Conservation (phyloP, 2,329 filamentous ascomycete species). For the Trichoderma koningiopsis region DNA sequence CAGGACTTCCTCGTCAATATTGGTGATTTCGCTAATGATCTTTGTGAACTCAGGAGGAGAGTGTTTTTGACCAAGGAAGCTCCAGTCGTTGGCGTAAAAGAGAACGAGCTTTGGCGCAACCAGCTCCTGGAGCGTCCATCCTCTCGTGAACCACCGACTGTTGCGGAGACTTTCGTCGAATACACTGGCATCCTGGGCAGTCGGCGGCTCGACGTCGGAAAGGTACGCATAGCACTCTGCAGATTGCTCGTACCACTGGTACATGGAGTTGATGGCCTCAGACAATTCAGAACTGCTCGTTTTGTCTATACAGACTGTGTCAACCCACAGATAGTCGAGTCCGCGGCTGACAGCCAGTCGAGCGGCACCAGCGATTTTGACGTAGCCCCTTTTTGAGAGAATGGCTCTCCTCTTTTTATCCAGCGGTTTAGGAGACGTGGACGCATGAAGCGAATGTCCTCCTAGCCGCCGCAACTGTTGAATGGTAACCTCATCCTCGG, state of each 20-base stretch:
- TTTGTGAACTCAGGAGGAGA: not conserved
- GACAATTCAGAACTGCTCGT: conserved; percentile 4
- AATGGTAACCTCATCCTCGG: conserved; percentile 32
- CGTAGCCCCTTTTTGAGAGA: conserved; percentile 28
- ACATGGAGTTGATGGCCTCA: conserved; percentile 22
- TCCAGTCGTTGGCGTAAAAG: conserved; percentile 25
- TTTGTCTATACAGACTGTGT: conserved; percentile 33
- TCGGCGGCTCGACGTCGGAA: conserved; percentile 28
- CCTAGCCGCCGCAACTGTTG: conserved; percentile 31
- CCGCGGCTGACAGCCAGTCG: conserved; percentile 23
- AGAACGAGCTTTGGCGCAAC: conserved; percentile 26
- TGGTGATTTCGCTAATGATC: conserved; percentile 15
- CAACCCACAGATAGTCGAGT: conserved; percentile 34
- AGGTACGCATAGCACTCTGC: conserved; percentile 34
- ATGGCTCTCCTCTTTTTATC: conserved; percentile 16
- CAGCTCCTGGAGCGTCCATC: conserved; percentile 28
- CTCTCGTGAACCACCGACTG: conserved; percentile 31
- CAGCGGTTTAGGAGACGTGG: not conserved
- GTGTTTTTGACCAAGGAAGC: conserved; percentile 18
- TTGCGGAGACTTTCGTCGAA: conserved; percentile 21
- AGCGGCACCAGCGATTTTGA: conserved; percentile 29
- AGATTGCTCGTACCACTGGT: conserved; percentile 33
- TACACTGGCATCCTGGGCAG: not conserved
- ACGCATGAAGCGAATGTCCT: conserved; percentile 6
- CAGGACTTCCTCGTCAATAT: conserved; percentile 19